These are phyloP conservation scores for Candida sakaeoensis DNA, from an alignment of 805 yeast species.

Conservation along the genomic window DNA sequence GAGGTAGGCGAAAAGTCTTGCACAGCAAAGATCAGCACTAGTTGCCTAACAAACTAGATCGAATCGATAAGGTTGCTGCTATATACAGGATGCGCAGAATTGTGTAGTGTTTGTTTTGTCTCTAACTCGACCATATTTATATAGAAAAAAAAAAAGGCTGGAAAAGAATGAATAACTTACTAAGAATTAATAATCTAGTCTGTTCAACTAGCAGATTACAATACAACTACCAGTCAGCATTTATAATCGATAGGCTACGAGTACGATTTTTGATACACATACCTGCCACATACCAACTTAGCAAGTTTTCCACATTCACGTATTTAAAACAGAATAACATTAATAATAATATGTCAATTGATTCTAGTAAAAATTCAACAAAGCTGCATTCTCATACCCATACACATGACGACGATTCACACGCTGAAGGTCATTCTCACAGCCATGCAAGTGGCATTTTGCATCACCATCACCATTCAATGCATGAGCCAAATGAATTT, in stretches of 20 bases:
- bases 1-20: too few relatives aligned
- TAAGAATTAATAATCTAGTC: slow-evolving; percentile 1
- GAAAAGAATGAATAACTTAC: neutral
- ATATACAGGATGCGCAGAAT: neutral
- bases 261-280: neutral
- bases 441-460: slow-evolving; percentile 18
- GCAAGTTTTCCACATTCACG: neutral
- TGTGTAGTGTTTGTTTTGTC: neutral
- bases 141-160: neutral
- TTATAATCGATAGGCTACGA: neutral
- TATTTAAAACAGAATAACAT: neutral
- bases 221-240: neutral
- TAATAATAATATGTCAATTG: neutral
- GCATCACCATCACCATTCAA: slow-evolving; percentile 47
- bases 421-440: slow-evolving; percentile 10
- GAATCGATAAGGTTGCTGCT: neutral
- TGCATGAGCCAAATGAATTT: slow-evolving; percentile 44
- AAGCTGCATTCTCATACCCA: slow-evolving; percentile 1
- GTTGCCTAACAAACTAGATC: too few relatives aligned
- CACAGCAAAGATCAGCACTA: too few relatives aligned
- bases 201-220: neutral
- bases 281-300: neutral
- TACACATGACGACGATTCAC: neutral
- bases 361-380: neutral
- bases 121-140: neutral